phyloP scores from a whole-genome alignment of 176 grass and related monocot genomes.

The Aegilops longissima region DNA sequence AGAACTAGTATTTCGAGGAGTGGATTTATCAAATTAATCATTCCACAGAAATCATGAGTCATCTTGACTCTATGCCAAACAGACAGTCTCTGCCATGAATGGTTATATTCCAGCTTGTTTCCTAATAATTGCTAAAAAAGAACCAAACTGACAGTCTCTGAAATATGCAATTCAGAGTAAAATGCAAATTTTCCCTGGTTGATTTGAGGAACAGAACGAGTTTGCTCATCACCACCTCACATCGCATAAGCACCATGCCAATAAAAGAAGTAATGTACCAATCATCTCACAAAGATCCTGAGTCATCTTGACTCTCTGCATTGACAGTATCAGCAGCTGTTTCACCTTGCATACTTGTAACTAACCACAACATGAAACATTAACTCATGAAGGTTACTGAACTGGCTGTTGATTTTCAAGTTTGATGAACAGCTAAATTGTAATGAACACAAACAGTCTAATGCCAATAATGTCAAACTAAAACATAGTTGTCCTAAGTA shows the following conservation, averaged over 20 bases:
- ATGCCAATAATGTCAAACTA: neutral
- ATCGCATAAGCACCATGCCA: neutral
- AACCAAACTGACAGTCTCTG: too few species aligned
- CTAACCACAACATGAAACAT: neutral
- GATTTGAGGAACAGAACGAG: too few species aligned
- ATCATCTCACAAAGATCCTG: neutral
- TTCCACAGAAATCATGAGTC: too few species aligned
- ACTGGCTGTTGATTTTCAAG: neutral
- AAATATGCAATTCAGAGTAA: too few species aligned
- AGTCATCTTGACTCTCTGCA: neutral
- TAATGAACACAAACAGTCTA: neutral
- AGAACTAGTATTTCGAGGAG: too few species aligned
- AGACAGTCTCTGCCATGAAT: too few species aligned
- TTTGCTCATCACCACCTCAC: too few species aligned
- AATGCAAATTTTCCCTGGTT: too few species aligned
- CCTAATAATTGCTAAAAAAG: too few species aligned
- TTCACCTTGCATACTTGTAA: neutral
- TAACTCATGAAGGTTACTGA: neutral
- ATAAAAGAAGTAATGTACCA: neutral
- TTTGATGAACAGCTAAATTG: neutral
- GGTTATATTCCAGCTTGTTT: too few species aligned
- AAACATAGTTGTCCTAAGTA: neutral
- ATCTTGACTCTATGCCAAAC: too few species aligned
- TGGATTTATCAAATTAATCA: too few species aligned
- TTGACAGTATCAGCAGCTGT: neutral